Conservation (phyloP, 1,284 basidiomycete genomes). For the Spongiforma sp. region DNA sequence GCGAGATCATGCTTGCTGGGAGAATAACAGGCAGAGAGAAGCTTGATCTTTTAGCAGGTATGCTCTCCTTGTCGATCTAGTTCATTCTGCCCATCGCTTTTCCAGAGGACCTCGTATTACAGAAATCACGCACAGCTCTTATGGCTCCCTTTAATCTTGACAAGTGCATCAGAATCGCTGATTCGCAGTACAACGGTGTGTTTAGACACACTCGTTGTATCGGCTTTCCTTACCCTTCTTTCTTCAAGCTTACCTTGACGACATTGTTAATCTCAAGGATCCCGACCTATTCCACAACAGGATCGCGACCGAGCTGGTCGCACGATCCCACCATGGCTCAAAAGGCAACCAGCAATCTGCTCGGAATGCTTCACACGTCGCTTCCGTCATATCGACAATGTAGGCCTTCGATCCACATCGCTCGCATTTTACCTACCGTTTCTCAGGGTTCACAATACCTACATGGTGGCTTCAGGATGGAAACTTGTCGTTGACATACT, state of each 20-base stretch:
- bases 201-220: neutral
- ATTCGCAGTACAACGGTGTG: conserved; percentile 72
- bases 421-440: conserved; percentile 3
- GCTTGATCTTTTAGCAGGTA: conserved; percentile 76
- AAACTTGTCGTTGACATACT: conserved; percentile 63
- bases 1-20: conserved; percentile 60
- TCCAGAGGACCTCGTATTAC: conserved; percentile 66
- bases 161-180: conserved; percentile 64
- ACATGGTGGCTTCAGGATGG: conserved; percentile 80
- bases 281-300: conserved; percentile 59
- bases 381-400: conserved; percentile 63
- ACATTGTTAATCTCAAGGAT: conserved; percentile 67
- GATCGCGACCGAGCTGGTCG: conserved; percentile 58
- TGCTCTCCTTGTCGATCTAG: conserved; percentile 16
- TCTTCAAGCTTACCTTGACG: conserved; percentile 63
- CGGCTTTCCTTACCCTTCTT: conserved; percentile 6
- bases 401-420: conserved; percentile 34
- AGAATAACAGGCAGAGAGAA: conserved; percentile 78
- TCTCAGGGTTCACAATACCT: conserved; percentile 73
- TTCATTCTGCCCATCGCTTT: conserved; percentile 12
- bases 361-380: conserved; percentile 54
- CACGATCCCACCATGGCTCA: conserved; percentile 45
- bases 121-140: conserved; percentile 60
- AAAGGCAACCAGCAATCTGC: conserved; percentile 42
- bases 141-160: conserved; percentile 67